A percentile compares a stretch with the other conserved stretches of the same genome.
These are phyloP conservation scores for Bipolaris bicolor DNA, from an alignment of 2,329 filamentous ascomycete species.

Conservation along the genomic window DNA sequence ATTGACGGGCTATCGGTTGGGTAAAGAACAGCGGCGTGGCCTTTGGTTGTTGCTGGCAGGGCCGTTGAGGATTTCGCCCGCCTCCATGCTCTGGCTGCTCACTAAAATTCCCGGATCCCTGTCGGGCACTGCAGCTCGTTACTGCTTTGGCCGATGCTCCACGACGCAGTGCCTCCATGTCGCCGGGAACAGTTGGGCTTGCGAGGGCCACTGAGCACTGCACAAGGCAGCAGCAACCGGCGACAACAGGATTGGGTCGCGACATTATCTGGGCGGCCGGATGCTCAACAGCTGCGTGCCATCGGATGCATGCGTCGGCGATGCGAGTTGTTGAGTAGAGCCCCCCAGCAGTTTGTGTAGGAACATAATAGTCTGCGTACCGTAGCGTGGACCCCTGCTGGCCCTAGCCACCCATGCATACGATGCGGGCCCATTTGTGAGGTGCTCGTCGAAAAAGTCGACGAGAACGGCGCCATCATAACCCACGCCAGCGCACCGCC, in stretches of 20 bases:
- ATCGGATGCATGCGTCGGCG: neutral
- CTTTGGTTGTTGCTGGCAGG: constrained; percentile 11
- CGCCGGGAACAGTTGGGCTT: constrained; percentile 27
- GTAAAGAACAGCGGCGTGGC: constrained; percentile 25
- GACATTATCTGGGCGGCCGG: neutral
- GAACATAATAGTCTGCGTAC: neutral
- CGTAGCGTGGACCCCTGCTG: constrained; percentile 16
- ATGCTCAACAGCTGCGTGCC: constrained; percentile 25
- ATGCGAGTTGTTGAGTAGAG: constrained; percentile 13
- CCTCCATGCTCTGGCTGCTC: constrained; percentile 22
- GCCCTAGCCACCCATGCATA: constrained; percentile 23
- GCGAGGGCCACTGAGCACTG: constrained; percentile 12
- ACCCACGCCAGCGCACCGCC: constrained; percentile 28
- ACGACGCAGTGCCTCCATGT: constrained; percentile 36
- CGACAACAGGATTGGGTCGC: constrained; percentile 1
- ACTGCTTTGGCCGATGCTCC: constrained; percentile 34
- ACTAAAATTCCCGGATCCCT: constrained; percentile 44
- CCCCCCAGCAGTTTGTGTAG: constrained; percentile 12
- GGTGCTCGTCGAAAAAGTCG: constrained; percentile 37
- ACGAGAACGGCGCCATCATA: constrained; percentile 26
- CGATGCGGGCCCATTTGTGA: constrained; percentile 17
- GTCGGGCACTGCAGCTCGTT: constrained; percentile 25
- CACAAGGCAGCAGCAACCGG: neutral
- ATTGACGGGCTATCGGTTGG: constrained; percentile 42
- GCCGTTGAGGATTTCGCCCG: constrained; percentile 44